Evolutionary conservation across 83 land plant species (phyloP), one percentile per base, ranked within the genome.

Genomic region (Thuja plicata): DNA sequence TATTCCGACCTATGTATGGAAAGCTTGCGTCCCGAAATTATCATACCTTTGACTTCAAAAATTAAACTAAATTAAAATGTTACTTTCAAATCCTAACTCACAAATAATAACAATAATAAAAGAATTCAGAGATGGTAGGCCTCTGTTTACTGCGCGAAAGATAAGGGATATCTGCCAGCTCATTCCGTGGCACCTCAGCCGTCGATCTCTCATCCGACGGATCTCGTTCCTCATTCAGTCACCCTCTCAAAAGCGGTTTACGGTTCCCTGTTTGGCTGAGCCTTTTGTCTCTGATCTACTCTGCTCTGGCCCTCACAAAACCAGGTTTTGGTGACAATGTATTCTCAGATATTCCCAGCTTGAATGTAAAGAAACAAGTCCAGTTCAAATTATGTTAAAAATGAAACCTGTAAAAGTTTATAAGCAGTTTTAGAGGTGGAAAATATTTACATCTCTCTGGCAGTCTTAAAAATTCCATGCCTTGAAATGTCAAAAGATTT

Each of bases 151-250:
- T 80, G 15, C 84, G 86, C 86, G 62, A 34, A 1, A 34, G 62
- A 85, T 85, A 32, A 85, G 86, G 86, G 62, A 24, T 85, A 85
- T 85, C 86, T 34, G 86, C 86, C 86, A 85, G 62, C 40, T 85
- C 86, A 85, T 41, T 41, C 5, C 17, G 9, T 16, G 57, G 35
- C 38, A 50, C 60, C 1, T 84, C 21, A 84, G 50, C 62, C 86
- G 37, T 84, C 34, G 19, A 85, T 32, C 24, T 21, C 8, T 19
- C 62, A 85, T 85, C 86, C 24, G 86, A 52, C 86, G 86, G 86
- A 34, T 85, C 86, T 5, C 5, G 21, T 32, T 2, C 24, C 17
- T 85, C 66, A 52, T 85, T 27, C 37, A 1, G 19, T 85, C 86
- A 19, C 86, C 8, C 8, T 85, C 62, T 34, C 86, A 32, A 84